Evolutionary conservation across 1,284 basidiomycete species (phyloP).

Genomic region (Pseudozyma flocculosa): DNA sequence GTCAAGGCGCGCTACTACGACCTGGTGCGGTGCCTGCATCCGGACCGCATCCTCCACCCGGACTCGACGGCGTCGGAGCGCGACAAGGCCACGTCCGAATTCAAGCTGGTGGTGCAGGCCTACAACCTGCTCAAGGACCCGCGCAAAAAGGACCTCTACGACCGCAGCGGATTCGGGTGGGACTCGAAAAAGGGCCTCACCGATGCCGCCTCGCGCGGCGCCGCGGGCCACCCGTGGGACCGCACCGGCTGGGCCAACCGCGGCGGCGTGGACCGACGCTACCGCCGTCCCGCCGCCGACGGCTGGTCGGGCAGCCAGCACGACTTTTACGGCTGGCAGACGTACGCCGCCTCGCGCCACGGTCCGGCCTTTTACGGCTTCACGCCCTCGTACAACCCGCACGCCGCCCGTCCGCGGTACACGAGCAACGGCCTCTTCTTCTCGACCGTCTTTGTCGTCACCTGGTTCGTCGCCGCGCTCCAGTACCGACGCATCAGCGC

Average conservation of each 20-base stretch:
- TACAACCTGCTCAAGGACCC: conserved; percentile 41
- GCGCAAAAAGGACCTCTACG: conserved; percentile 20
- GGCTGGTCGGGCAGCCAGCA: no score
- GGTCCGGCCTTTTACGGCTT: no score
- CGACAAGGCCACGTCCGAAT: conserved; percentile 31
- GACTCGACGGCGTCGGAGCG: conserved; percentile 1
- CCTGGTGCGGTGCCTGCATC: conserved; percentile 45
- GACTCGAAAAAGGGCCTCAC: not conserved
- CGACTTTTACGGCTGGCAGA: no score
- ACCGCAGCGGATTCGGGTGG: conserved; percentile 39
- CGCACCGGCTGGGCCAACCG: no score
- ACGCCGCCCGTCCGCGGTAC: not conserved
- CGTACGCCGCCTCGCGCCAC: no score
- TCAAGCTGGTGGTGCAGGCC: conserved; percentile 38
- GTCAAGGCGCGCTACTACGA: conserved; percentile 55
- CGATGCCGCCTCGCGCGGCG: no score
- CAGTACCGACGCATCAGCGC: conserved; percentile 23
- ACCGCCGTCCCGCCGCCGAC: no score
- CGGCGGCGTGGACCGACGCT: no score
- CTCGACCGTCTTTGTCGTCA: conserved; percentile 21
- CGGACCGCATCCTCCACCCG: conserved; percentile 23
- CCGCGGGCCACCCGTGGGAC: no score
- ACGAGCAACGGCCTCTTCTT: conserved; percentile 27
- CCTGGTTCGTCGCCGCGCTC: conserved; percentile 29
- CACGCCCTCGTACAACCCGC: no score